A percentile compares a stretch with the other conserved stretches of the same genome.
Evolutionary conservation across 768 basidiomycete genomes (phyloP).

Genomic region (Collybia sp.): DNA sequence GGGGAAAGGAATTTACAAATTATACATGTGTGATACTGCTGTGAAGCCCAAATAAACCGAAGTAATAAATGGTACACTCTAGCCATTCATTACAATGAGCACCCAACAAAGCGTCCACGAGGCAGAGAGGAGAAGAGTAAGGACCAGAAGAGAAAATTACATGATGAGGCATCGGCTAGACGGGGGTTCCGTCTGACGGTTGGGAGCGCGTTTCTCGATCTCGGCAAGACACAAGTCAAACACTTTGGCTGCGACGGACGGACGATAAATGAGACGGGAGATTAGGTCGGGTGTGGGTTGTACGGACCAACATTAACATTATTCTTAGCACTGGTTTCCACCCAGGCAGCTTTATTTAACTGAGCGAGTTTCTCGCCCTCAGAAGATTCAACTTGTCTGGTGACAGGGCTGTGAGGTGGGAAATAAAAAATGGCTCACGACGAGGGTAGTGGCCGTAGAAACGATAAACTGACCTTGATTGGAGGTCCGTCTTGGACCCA

Average conservation of each 20-base stretch:
- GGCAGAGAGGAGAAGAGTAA: no score
- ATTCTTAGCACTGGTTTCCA: constrained; percentile 82
- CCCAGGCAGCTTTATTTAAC: constrained; percentile 66
- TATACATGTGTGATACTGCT: no score
- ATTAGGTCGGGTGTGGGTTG: constrained; percentile 1
- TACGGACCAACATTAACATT: constrained; percentile 79
- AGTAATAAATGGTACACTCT: no score
- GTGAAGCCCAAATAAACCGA: no score
- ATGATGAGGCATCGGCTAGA: constrained; percentile 48
- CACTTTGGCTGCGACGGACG: constrained; percentile 49
- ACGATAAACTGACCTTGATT: constrained; percentile 51
- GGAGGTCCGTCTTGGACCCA: constrained; percentile 83
- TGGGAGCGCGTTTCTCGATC: constrained; percentile 65
- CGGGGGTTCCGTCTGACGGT: constrained; percentile 37
- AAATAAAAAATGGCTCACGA: constrained; percentile 8
- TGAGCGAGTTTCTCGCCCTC: constrained; percentile 74
- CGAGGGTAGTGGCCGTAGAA: constrained; percentile 6
- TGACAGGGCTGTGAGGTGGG: constrained; percentile 19
- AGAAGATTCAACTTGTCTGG: constrained; percentile 59
- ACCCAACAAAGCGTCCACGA: no score
- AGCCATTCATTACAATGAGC: no score
- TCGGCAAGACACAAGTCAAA: constrained; percentile 78
- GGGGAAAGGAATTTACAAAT: no score
- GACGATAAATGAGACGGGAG: not conserved
- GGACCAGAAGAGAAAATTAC: constrained; percentile 26